Evolutionary conservation across 345 rosid genomes (phyloP), one percentile per base, ranked within the genome.

Genomic region (Bruguiera gymnorhiza): DNA sequence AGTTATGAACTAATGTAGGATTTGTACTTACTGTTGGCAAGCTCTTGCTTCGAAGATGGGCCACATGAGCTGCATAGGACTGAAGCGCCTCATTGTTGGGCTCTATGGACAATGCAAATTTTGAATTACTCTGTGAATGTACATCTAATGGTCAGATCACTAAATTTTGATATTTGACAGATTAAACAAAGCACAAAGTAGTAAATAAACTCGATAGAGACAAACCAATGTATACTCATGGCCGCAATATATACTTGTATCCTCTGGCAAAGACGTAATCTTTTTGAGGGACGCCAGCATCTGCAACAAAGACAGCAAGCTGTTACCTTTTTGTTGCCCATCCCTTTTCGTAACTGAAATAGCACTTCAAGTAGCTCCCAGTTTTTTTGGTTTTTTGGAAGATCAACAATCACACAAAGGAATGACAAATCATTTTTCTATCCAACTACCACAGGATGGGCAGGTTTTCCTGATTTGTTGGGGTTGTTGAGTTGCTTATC

Each of bases 221-320:
- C 97, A 71, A 69, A 95, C 99, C 91, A 90, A 82, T 43, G 97
- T 95, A 73, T 95, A 88, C 75, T 95, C 99, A 26, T 93, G 97
- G 56, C 99, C 91, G 15, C 96, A 95, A 71, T 90, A 95, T 75
- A 95, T 73, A 69, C 71, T 77, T 61, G 97, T 95, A 67, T 92
- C 90, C 61, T 88, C 97, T 9, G 99, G 99, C 86, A 95, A 81
- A 53, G 96, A 69, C 60, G 68, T 70, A 36, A 95, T 92, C 83
- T 85, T 90, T 72, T 70, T 78, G 20, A 95, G 89, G 60, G 99
- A 95, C 39, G 89, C 86, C 69, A 76, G 75, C 97, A 95, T 95
- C 99, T 95, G 97, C 31, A 66, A 59, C 69, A 84, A 55, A 66
- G 62, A 68, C 48, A 74, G 46, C n/a, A 20, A 13, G 57, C 16